Conservation (phyloP, 805 yeast genomes). For the Kuraishia hungarica region DNA sequence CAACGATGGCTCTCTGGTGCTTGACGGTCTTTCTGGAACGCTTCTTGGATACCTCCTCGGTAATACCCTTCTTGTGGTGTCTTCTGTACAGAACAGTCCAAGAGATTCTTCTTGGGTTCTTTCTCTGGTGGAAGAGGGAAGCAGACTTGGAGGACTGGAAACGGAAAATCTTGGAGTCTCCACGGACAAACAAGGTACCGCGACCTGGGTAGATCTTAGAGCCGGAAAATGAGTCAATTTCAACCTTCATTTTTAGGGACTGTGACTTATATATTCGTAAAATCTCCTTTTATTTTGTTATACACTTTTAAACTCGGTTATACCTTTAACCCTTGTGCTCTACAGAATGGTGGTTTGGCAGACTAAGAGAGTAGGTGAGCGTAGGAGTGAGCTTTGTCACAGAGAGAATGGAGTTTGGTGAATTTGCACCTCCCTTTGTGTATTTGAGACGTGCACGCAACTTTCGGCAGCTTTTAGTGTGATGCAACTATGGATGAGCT, state of each 20-base stretch:
- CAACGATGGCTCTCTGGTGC: slow-evolving; percentile 98
- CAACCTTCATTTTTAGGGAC: slow-evolving; percentile 80
- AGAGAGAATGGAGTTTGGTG: not conserved
- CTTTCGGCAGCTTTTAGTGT: not conserved
- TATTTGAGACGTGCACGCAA: not conserved
- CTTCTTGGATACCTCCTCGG: slow-evolving; percentile 97
- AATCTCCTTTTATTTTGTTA: not conserved
- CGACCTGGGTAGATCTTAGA: slow-evolving; percentile 99
- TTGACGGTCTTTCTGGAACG: slow-evolving; percentile 96
- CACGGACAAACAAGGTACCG: slow-evolving; percentile 98
- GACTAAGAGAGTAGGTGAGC: not conserved
- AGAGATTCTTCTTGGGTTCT: slow-evolving; percentile 99
- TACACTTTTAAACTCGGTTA: not conserved
- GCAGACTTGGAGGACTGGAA: slow-evolving; percentile 97
- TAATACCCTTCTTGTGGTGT: slow-evolving; percentile 99
- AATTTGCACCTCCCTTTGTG: not conserved
- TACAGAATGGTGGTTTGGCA: not conserved
- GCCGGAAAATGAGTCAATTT: slow-evolving; percentile 99
- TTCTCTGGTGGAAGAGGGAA: slow-evolving; percentile 98
- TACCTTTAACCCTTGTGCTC: not conserved
- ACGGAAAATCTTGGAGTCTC: slow-evolving; percentile 99
- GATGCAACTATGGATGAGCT: not conserved
- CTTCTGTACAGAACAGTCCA: slow-evolving; percentile 99
- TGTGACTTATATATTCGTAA: slow-evolving; percentile 4
- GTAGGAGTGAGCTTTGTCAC: not conserved